These are phyloP conservation scores for Cryoendolithus antarcticus DNA, from an alignment of 2,329 filamentous ascomycete genomes.

Conservation along the genomic window DNA sequence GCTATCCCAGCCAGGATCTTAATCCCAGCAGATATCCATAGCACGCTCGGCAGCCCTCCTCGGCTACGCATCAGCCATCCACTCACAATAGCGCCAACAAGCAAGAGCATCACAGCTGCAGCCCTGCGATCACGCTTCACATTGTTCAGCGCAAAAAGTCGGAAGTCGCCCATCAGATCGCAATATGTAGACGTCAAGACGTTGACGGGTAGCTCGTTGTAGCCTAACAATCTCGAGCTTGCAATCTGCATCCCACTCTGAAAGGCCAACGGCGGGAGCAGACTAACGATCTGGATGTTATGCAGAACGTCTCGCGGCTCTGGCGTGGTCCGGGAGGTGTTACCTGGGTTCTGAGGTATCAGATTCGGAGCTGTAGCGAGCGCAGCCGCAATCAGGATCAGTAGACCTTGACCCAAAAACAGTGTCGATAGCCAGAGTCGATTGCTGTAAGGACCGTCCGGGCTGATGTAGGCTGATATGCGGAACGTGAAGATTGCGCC, in stretches of 20 bases:
- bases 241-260: conserved; percentile 44
- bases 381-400: conserved; percentile 41
- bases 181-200: conserved; percentile 44
- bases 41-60: conserved; percentile 29
- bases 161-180: conserved; percentile 40
- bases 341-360: conserved; percentile 31
- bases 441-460: conserved; percentile 20
- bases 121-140: conserved; percentile 39
- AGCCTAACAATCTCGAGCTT: conserved; percentile 36
- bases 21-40: conserved; percentile 37
- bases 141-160: conserved; percentile 36
- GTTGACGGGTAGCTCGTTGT: conserved; percentile 43
- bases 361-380: conserved; percentile 35
- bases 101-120: conserved; percentile 33
- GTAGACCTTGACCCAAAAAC: conserved; percentile 40
- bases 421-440: conserved; percentile 31
- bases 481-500: conserved; percentile 36
- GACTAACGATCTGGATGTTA: conserved; percentile 33
- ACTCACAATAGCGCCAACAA: conserved; percentile 36
- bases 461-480: conserved; percentile 29
- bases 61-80: conserved; percentile 37
- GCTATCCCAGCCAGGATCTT: conserved; percentile 30
- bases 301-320: conserved; percentile 18
- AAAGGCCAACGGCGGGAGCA: conserved; percentile 38
- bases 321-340: conserved; percentile 10